Base-by-base conservation (phyloP, 106 monocot species). In the Iris macrosiphon region DNA sequence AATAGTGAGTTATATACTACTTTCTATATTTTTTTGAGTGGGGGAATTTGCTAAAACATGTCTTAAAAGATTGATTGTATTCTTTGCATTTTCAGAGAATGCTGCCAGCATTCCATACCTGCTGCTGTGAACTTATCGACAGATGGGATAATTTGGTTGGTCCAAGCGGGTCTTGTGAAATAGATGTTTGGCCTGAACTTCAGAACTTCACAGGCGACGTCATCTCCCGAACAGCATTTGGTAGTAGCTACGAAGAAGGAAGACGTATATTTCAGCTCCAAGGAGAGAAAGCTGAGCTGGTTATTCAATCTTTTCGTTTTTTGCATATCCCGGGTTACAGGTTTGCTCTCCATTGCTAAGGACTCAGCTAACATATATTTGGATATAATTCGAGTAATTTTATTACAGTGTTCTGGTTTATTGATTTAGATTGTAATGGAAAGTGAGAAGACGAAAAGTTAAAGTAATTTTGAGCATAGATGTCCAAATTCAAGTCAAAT, bases 221-320 rank as follows among this genome's bases (percentile, higher is more conserved):
- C 38, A 80, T 80, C 31, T 84, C 89, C 17, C 29, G 75, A 31
- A 63, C 80, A 8, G 80, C 66, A 30, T 81, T 81, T 47, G 75
- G 80, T 8, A 75, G 71, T 46, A 72, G 37, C 48, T 81, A 56
- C 31, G 18, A 44, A 40, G 74, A 81, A 52, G 75, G 75, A 2
- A 47, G 41, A 33, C 32, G 61, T 5, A 75, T 75, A 12, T 81
- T 81, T 31, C 41, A 75, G 31, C 70, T 81, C 1, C 80, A 75
- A 40, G 17, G 8, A 12, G 55, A 81, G 59, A 66, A 71, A 51
- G 27, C 13, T 15, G 29, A 32, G 6, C 51, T 72, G n/a, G 0
- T 62, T 9, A 28, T 82, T 6, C 15, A 65, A 11, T 52, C 55
- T 28, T 21, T 29, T 22, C 24, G 38, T 14, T 9, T 14, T 30